phyloP scores from a whole-genome alignment of 345 rosid genomes.

The Eucalyptus microcorys region DNA sequence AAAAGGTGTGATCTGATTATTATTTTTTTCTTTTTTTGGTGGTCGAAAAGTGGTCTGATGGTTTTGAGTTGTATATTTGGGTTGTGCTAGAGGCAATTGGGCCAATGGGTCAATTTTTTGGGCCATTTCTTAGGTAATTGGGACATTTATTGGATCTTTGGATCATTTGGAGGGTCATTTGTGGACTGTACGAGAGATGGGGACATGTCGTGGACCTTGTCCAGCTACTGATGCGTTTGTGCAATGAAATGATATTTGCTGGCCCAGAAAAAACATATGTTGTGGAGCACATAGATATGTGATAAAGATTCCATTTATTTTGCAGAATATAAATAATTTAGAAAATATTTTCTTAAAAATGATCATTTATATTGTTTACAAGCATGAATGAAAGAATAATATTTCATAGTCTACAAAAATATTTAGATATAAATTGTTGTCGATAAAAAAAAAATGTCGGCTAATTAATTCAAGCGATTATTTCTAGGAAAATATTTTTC shows the following conservation, averaged over 20 bases:
- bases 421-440: not conserved
- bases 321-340: not conserved
- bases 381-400: not conserved
- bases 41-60: not conserved
- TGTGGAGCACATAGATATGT: not conserved
- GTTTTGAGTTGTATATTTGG: not conserved
- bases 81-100: not conserved
- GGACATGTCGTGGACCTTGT: not conserved
- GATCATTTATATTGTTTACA: not conserved
- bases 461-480: not conserved
- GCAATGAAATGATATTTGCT: not conserved
- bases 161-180: not conserved
- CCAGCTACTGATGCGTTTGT: not conserved
- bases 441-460: fast-evolving
- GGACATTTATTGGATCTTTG: not conserved
- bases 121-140: not conserved
- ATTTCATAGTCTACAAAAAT: not conserved
- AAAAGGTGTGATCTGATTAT: not conserved
- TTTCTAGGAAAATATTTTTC: not conserved
- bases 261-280: not conserved
- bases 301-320: not conserved
- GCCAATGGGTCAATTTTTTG: not conserved
- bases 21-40: too few species aligned
- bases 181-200: not conserved
- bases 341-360: not conserved